A percentile compares a stretch with the other conserved stretches of the same genome.
These are phyloP conservation scores for Phytophthora colocasiae DNA, from an alignment of 352 stramenopile species.

Conservation along the genomic window DNA sequence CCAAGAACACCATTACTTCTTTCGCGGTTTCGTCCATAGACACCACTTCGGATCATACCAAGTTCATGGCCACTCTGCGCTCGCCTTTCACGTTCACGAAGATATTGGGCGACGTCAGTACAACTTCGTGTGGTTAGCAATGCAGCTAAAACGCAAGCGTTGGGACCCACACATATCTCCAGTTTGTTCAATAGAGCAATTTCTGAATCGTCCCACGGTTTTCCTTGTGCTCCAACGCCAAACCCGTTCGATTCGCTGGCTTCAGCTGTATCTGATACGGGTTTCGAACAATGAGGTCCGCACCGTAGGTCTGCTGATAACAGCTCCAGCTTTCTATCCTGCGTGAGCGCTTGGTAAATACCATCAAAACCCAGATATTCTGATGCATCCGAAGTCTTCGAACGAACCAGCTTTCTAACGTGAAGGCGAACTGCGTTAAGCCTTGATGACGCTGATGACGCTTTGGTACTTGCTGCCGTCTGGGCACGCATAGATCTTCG, in stretches of 20 bases:
- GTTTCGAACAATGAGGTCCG: slow-evolving; percentile 34
- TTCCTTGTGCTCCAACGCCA: not conserved
- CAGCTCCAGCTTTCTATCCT: slow-evolving; percentile 32
- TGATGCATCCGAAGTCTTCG: slow-evolving; percentile 48
- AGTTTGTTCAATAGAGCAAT: slow-evolving; percentile 52
- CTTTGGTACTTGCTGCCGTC: slow-evolving; percentile 65
- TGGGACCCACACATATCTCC: slow-evolving; percentile 40
- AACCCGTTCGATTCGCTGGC: not conserved
- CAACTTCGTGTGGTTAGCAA: slow-evolving; percentile 58
- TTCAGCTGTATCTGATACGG: not conserved
- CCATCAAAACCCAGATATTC: slow-evolving; percentile 68
- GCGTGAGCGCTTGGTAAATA: slow-evolving; percentile 54
- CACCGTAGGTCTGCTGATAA: slow-evolving; percentile 38
- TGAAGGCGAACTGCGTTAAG: slow-evolving; percentile 37
- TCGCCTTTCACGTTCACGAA: slow-evolving; percentile 17
- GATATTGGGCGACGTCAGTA: slow-evolving; percentile 38
- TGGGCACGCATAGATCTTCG: slow-evolving; percentile 55
- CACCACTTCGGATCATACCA: slow-evolving; percentile 19
- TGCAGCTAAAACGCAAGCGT: slow-evolving; percentile 50
- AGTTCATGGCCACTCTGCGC: slow-evolving; percentile 17
- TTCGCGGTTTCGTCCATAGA: slow-evolving; percentile 32
- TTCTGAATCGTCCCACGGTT: slow-evolving; percentile 52
- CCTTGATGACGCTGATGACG: slow-evolving; percentile 54
- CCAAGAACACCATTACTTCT: slow-evolving; percentile 46
- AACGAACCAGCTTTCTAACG: slow-evolving; percentile 45